Percentiles rank a stretch among this genome's conserved stretches.
phyloP scores from a whole-genome alignment of 2,329 filamentous ascomycete species.

The Corinectria fuckeliana region DNA sequence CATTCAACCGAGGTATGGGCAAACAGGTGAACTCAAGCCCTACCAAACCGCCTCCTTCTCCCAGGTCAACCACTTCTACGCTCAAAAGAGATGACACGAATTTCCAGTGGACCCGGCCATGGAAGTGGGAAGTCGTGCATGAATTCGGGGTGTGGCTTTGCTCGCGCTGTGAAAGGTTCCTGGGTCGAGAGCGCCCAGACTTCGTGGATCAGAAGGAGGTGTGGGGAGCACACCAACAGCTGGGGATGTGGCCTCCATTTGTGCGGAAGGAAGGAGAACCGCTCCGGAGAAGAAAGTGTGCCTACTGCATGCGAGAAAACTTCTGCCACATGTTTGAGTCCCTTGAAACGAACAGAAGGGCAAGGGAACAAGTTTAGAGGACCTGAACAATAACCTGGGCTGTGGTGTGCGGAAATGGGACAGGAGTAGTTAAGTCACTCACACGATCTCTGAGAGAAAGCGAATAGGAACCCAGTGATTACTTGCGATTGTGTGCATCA shows the following conservation, averaged over 20 bases:
- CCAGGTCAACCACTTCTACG: neutral
- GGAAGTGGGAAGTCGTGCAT: conserved; percentile 5
- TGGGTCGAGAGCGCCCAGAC: conserved; percentile 5
- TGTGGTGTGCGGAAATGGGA: neutral
- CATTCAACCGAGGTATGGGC: no score
- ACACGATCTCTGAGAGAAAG: neutral
- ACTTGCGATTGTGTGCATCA: neutral
- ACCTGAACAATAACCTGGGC: neutral
- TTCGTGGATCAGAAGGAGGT: neutral
- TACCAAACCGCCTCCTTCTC: neutral
- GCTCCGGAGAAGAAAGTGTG: conserved; percentile 21
- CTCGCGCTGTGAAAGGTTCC: conserved; percentile 16
- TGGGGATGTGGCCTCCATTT: conserved; percentile 23
- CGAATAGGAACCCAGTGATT: neutral
- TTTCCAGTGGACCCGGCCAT: conserved; percentile 14
- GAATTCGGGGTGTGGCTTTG: conserved; percentile 30
- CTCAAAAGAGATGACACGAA: neutral
- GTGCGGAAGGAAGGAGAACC: conserved; percentile 3
- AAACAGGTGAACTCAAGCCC: neutral
- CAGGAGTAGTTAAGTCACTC: neutral
- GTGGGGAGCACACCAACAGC: neutral
- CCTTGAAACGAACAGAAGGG: neutral
- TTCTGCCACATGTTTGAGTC: conserved; percentile 17
- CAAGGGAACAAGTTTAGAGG: neutral
- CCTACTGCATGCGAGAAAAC: conserved; percentile 8